phyloP scores from a whole-genome alignment of 1,139 yeast species.

The Pichia sp. region DNA sequence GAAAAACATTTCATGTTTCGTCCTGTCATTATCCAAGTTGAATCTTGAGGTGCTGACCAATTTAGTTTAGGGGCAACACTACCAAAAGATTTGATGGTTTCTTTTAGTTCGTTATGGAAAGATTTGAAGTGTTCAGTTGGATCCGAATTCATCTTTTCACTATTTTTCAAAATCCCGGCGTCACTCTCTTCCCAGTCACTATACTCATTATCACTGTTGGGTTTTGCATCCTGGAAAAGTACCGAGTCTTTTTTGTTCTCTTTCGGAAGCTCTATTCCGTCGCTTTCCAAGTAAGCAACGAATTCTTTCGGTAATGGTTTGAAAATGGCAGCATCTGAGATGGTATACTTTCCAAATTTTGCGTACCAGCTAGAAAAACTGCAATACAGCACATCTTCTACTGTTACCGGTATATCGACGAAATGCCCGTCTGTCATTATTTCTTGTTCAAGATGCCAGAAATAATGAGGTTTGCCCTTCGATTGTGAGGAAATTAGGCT shows the following conservation, averaged over 20 bases:
- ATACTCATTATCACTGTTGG: constrained; percentile 58
- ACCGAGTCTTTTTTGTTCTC: constrained; percentile 36
- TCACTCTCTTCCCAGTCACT: constrained; percentile 59
- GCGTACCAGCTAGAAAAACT: constrained; percentile 71
- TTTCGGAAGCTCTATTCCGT: constrained; percentile 67
- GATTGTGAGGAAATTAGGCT: too few species aligned
- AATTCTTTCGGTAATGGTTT: constrained; percentile 65
- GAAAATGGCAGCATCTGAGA: constrained; percentile 48
- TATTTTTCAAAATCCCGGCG: not conserved
- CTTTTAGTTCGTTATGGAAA: constrained; percentile 51
- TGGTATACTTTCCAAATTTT: constrained; percentile 46
- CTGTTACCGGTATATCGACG: constrained; percentile 38
- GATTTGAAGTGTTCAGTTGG: constrained; percentile 52
- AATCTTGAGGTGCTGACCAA: constrained; percentile 97
- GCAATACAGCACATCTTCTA: constrained; percentile 58
- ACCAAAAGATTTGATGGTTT: constrained; percentile 44
- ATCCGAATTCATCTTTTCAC: constrained; percentile 24
- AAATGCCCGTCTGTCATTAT: constrained; percentile 20
- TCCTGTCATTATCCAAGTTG: constrained; percentile 83
- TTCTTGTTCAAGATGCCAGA: too few species aligned
- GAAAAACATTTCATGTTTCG: constrained; percentile 67
- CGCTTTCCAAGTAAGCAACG: constrained; percentile 65
- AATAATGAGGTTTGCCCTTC: too few species aligned
- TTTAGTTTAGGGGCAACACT: constrained; percentile 82
- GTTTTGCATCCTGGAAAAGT: constrained; percentile 34